Base-by-base conservation (phyloP, 75 land plant genomes). In the Sequoiadendron giganteum region DNA sequence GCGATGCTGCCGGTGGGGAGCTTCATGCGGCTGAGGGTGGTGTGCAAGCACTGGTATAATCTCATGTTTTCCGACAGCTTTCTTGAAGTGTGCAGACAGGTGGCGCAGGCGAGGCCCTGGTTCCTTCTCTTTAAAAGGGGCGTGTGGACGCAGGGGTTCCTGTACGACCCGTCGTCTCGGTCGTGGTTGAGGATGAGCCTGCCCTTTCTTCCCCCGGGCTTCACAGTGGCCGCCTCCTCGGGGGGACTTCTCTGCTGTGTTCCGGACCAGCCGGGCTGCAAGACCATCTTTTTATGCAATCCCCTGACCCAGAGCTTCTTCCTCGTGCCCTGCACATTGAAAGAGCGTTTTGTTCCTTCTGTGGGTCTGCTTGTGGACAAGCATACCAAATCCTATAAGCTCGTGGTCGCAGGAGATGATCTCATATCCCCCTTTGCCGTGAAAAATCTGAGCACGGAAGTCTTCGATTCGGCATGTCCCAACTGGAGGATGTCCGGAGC, bases 351-450 rank as follows among this genome's bases (percentile, higher is more conserved):
- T 85, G 93, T 85, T 84, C 97, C 97, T 32, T 91, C 97, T 36
- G 90, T 95, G 18, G 97, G 97, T 18, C 56, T 96, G 39, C 38
- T 89, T 58, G 90, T 90, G 5, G 87, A 77, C 39, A 47, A 14
- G 1, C 28, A 11, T 1, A 75, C 78, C 36, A 30, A 94, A 9
- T 90, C 95, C 39, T 78, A 93, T 47, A 91, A 90, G 86, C 87
- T 91, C 0, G 49, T 92, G 21, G 91, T 94, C 0, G 96, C 97
- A 2, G 97, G 97, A 15, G 97, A 96, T 85, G 96, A 96, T 90
- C 61, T 95, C 79, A 94, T 95, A 84, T 95, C 97, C 47, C 97
- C 96, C 8, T 96, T 94, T 84, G 95, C 97, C 21, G 97, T 96
- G n/a, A 96, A 95, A 92, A 96, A 96, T 86, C 88, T 96, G 73